Conservation (phyloP, 108 stramenopile species). For the Nitzschia sp. region DNA sequence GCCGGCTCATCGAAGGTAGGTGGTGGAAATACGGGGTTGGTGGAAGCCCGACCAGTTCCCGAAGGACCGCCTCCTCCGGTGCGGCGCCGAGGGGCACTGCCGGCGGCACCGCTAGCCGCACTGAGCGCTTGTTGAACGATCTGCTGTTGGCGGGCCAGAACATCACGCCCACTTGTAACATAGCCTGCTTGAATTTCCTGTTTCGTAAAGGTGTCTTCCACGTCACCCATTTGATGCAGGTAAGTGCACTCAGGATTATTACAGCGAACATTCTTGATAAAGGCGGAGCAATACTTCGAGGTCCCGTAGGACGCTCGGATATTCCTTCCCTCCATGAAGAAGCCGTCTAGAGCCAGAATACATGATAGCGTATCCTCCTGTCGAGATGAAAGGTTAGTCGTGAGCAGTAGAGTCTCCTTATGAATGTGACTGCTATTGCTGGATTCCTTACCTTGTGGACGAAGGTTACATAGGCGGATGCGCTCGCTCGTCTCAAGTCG, state of each 20-base stretch:
- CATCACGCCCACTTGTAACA: conserved; percentile 88
- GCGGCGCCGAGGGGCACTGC: conserved; percentile 47
- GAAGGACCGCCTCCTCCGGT: conserved; percentile 88
- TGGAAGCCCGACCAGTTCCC: conserved; percentile 69
- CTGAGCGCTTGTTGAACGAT: conserved; percentile 74
- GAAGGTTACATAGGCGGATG: conserved; percentile 96
- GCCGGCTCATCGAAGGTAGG: conserved; percentile 79
- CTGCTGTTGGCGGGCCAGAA: conserved; percentile 82
- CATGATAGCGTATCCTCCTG: conserved; percentile 89
- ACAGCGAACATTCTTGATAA: conserved; percentile 95
- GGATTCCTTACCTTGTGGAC: conserved; percentile 75
- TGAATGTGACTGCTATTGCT: conserved; percentile 5
- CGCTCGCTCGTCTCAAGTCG: conserved; percentile 70
- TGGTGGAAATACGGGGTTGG: conserved; percentile 81
- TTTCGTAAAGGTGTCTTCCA: conserved; percentile 92
- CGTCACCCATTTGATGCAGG: conserved; percentile 94
- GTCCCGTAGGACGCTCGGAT: conserved; percentile 97
- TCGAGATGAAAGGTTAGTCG: neutral
- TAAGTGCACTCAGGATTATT: conserved; percentile 99
- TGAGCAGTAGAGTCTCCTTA: neutral
- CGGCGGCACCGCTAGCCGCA: conserved; percentile 54
- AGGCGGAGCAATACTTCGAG: conserved; percentile 98
- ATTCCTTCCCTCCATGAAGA: conserved; percentile 88
- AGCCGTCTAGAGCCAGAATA: conserved; percentile 90
- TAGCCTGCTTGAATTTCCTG: conserved; percentile 94